Evolutionary conservation across 371 early-diverging fungal species (phyloP).

Genomic region (Zopfochytrium polystomum): DNA sequence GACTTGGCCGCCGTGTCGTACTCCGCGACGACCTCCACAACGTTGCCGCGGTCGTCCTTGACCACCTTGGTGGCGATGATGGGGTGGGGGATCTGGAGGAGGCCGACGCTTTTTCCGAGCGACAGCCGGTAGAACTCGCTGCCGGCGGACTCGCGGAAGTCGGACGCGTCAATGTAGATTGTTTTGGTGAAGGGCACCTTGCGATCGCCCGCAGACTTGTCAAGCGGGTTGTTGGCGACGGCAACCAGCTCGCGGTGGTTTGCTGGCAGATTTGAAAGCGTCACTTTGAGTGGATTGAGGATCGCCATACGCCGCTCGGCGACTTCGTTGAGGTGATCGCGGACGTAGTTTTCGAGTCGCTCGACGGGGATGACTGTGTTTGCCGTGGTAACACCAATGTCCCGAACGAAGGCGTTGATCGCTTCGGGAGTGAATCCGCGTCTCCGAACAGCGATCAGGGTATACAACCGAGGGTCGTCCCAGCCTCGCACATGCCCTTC

Average conservation of each 20-base stretch:
- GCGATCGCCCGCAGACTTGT: constrained; percentile 78
- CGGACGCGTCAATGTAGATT: constrained; percentile 91
- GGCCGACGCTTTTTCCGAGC: constrained; percentile 90
- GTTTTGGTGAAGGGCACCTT: constrained; percentile 81
- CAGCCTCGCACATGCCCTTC: constrained; percentile 90
- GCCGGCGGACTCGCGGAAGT: constrained; percentile 88
- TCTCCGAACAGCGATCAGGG: constrained; percentile 94
- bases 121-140: constrained; percentile 94
- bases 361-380: constrained; percentile 86
- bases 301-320: constrained; percentile 92
- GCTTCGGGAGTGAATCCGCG: constrained; percentile 98
- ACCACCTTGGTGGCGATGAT: constrained; percentile 80
- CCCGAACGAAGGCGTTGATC: constrained; percentile 98
- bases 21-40: constrained; percentile 71
- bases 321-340: constrained; percentile 89
- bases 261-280: constrained; percentile 80
- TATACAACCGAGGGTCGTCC: constrained; percentile 99
- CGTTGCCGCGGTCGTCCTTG: constrained; percentile 70
- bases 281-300: constrained; percentile 84
- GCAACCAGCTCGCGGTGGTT: constrained; percentile 68
- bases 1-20: constrained; percentile 77
- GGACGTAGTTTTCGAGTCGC: constrained; percentile 92
- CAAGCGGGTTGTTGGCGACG: constrained; percentile 85
- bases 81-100: constrained; percentile 79
- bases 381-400: constrained; percentile 89